Base-by-base conservation (phyloP, 2,329 filamentous ascomycete genomes). In the Geosmithia flava region DNA sequence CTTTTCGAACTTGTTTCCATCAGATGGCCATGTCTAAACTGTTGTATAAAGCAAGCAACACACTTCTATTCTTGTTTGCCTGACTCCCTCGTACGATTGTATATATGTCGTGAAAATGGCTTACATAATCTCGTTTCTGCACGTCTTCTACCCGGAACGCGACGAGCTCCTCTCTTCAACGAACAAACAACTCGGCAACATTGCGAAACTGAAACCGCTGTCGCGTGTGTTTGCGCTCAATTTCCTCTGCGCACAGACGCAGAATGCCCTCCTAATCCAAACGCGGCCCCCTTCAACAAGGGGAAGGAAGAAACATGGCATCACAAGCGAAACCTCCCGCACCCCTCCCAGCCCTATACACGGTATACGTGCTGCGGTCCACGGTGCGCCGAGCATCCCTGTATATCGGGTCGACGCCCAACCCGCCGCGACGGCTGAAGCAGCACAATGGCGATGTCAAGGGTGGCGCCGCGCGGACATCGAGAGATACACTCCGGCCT, bases 381-480 rank as follows among this genome's bases (percentile, higher is more conserved):
- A 89, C 83, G 1, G 75, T 89, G 10, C 76, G 79, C 44, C 81
- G 80, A 59, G 74, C 76, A 27, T 80, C 76, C 2, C 74, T 91
- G 27, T 98, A 98, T 64, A 84, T 97, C 48, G 93, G 93, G 47
- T 95, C 87, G 42, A 97, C 93, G 1, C 90, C 90, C 0, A 81
- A 96, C 59, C 91, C 93, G 42, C 80, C 81, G 1, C 78, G 91
- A 50, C 85, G 93, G 15, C 73, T 97, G 20, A 81, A 80, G 52
- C 93, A 97, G 63, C 93, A 98, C 67, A 98, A 98, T 74, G 93
- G 93, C 47, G 69, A 81, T 46, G 74, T 75, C 30, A 85, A 80
- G 59, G 93, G 93, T 47, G 93, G 93, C 37, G 93, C 93, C 29
- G 78, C 72, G 29, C 76, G 82, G 44, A 98, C 93, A 0, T 78